Conservation (phyloP, 2,329 filamentous ascomycete species). For the Didymella pomorum region DNA sequence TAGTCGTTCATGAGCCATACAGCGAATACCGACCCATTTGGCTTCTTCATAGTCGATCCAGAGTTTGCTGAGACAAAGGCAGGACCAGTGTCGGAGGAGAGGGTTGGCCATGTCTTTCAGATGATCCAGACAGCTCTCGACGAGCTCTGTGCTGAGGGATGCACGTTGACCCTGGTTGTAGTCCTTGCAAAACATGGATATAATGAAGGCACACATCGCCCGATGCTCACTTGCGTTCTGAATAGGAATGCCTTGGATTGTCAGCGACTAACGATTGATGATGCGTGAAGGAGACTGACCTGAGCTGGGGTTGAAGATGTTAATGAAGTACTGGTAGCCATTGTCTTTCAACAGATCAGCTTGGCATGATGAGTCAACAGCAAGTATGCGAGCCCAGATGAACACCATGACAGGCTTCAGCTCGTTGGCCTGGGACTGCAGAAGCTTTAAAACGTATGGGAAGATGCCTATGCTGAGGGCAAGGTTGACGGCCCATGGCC, state of each 20-base stretch:
- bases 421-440: constrained; percentile 93
- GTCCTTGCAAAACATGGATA: constrained; percentile 95
- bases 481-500: constrained; percentile 98
- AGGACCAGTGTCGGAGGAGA: constrained; percentile 92
- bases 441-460: constrained; percentile 94
- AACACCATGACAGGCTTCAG: constrained; percentile 99
- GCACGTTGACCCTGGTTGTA: constrained; percentile 92
- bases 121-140: constrained; percentile 85
- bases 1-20: constrained; percentile 82
- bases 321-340: constrained; percentile 95
- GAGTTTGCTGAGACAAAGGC: constrained; percentile 91
- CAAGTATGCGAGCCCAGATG: constrained; percentile 96
- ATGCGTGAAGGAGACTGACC: constrained; percentile 37
- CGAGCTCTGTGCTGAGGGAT: constrained; percentile 88
- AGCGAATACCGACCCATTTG: constrained; percentile 94
- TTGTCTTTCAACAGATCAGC: constrained; percentile 95
- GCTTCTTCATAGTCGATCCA: constrained; percentile 92
- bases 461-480: constrained; percentile 98
- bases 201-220: constrained; percentile 98
- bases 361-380: constrained; percentile 93
- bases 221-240: constrained; percentile 92
- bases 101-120: constrained; percentile 87
- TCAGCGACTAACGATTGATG: constrained; percentile 14
- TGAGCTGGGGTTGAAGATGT: constrained; percentile 85
- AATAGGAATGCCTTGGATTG: constrained; percentile 71